Percentiles rank a stretch among this genome's conserved stretches.
Conservation (phyloP, 2,329 filamentous ascomycete genomes). For the Beauveria asiatica region DNA sequence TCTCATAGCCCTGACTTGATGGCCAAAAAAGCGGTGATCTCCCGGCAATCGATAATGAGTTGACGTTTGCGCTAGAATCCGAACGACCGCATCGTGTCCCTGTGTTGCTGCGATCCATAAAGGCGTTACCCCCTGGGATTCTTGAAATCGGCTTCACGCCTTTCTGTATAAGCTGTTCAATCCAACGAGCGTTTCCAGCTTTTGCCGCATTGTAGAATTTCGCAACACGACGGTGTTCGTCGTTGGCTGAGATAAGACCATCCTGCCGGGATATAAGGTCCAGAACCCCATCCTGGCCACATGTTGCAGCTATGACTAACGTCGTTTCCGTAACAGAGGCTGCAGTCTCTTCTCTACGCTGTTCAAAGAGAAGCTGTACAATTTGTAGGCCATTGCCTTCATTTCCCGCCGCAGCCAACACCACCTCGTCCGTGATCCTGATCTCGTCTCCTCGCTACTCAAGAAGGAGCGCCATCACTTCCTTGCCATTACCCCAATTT, state of each 20-base stretch:
- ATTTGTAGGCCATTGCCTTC: not conserved
- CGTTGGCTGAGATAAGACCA: not conserved
- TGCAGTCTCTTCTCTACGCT: not conserved
- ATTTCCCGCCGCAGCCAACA: not conserved
- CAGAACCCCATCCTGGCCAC: not conserved
- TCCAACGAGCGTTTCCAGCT: not conserved
- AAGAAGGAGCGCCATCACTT: too few relatives aligned
- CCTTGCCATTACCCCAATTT: too few relatives aligned
- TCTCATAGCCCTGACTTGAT: too few relatives aligned
- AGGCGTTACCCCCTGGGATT: not conserved
- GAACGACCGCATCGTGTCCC: not conserved
- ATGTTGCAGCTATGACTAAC: not conserved
- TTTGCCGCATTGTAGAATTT: not conserved
- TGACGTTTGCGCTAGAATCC: too few relatives aligned
- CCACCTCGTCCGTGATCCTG: too few relatives aligned
- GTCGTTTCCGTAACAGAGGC: not conserved
- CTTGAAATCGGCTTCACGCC: not conserved
- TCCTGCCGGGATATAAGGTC: not conserved
- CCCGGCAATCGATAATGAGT: too few relatives aligned
- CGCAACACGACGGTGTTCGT: not conserved
- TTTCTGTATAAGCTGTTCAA: not conserved
- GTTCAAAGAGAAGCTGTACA: not conserved
- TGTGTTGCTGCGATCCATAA: not conserved
- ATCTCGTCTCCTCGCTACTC: too few relatives aligned
- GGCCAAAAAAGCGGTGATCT: too few relatives aligned